Base-by-base conservation (phyloP, 2,329 filamentous ascomycete genomes). In the Rhinocladiella mackenziei region DNA sequence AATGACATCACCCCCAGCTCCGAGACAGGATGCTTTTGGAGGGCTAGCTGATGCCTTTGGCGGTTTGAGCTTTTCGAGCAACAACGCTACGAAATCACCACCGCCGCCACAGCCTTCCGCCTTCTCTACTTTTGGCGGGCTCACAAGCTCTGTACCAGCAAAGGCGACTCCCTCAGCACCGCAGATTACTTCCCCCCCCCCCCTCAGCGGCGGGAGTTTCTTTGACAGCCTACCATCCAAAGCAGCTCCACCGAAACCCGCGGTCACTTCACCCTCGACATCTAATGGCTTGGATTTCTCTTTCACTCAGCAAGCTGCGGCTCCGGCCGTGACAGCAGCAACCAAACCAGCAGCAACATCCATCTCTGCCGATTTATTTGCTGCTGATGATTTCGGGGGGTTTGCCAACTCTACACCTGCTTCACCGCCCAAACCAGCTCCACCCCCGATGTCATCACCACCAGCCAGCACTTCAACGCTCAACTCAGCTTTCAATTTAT, bases 21-120 rank as follows among this genome's bases (percentile, higher is more conserved):
- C 68, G 74, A 32, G 71, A 66, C 58, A 69, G 60, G 66, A 74
- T 39, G 64, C 67, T 17, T 72, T 80, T 57, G 76, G 86, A 25
- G 83, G 83, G 3, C 73, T 94, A 56, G 83, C 83, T 43, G 87
- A 95, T 68, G 88, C 89, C 8, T 96, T 91, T 63, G 80, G 82
- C 55, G 75, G 78, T 25, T 64, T 88, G 32, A 83, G 74, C 48
- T 86, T 89, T 43, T 72, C 70, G 66, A 42, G 58, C 59, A 56
- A 65, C 54, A 59, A 58, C 65, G 69, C 62, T 71, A 67, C 69
- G 65, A 76, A 59, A 56, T 65, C 34, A 57, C 67, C 58, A 48
- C 43, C 60, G 53, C 51, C 54, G 28, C 54, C 52, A 33, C 46
- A 55, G 10, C 51, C 77, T 1, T 75, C 76, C 39, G 78, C 83